phyloP scores from a whole-genome alignment of 805 yeast species.

The Cyberlindnera meyerae region DNA sequence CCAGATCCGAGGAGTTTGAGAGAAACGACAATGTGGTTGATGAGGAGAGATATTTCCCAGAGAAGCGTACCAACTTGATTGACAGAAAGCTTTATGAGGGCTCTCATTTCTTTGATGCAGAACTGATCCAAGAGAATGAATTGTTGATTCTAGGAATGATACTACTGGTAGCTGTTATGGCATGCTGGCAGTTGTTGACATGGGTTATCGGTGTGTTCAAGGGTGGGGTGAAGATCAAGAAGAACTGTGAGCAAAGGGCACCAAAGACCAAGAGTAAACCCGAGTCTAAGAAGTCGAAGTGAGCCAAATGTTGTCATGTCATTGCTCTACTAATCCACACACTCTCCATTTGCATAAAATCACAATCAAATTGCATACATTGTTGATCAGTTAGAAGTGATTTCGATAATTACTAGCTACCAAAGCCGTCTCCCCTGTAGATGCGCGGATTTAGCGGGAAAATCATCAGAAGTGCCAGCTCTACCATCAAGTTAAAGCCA shows the following conservation, averaged over 20 bases:
- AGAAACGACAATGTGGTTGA: conserved; percentile 37
- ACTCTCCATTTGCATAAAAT: too few species aligned
- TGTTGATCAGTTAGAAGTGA: too few species aligned
- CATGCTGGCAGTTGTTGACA: conserved; percentile 2
- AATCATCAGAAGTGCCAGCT: too few species aligned
- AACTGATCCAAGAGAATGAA: conserved; percentile 48
- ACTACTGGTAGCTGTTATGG: conserved; percentile 7
- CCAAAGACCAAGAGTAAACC: neutral
- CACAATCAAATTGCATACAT: too few species aligned
- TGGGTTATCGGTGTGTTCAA: conserved; percentile 2
- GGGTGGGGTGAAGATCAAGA: neutral
- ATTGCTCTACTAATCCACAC: too few species aligned
- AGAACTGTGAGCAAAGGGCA: neutral
- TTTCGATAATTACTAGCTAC: too few species aligned
- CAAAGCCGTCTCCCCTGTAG: too few species aligned
- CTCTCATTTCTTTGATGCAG: conserved; percentile 39
- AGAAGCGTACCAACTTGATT: conserved; percentile 31
- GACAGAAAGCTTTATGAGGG: conserved; percentile 22
- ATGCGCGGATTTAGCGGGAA: too few species aligned
- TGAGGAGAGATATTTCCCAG: conserved; percentile 27
- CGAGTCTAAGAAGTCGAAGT: conserved; percentile 1
- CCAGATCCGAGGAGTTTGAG: conserved; percentile 49
- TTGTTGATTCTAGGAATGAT: conserved; percentile 37
- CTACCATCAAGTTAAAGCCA: too few species aligned
- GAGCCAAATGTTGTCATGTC: conserved; percentile 1